Evolutionary conservation across 495 filamentous ascomycete genomes (phyloP).

Genomic region (Talaromyces trachyspermus): DNA sequence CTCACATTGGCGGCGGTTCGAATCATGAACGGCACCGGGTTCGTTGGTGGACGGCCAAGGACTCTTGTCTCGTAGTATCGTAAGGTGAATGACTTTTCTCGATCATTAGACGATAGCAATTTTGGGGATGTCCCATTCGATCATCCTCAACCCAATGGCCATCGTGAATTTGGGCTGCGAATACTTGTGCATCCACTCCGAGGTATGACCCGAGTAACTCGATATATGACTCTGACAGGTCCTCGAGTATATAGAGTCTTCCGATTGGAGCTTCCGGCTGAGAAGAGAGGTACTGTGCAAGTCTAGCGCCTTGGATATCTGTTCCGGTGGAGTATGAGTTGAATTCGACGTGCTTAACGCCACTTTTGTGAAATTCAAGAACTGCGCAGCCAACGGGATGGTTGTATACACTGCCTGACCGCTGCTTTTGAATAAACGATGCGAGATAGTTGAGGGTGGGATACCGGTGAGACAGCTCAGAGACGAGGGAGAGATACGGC

Average conservation of each 20-base stretch:
- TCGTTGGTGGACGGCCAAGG: background rate
- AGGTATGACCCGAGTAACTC: conserved; percentile 1
- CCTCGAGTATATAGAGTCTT: background rate
- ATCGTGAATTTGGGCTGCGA: background rate
- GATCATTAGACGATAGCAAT: background rate
- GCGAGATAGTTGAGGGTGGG: background rate
- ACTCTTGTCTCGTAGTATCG: conserved; percentile 2
- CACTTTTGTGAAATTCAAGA: background rate
- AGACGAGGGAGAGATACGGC: background rate
- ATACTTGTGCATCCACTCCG: background rate
- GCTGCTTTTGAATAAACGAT: background rate
- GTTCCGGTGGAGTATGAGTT: background rate
- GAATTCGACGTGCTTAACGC: background rate
- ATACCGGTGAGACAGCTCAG: background rate
- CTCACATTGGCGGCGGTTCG: background rate
- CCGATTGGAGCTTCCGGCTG: background rate
- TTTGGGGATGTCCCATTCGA: background rate
- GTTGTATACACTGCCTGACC: too few relatives aligned
- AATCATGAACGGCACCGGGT: background rate
- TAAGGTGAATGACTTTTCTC: background rate
- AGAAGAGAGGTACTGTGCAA: background rate
- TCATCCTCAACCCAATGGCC: background rate
- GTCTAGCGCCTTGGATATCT: background rate
- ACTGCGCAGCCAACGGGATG: background rate
- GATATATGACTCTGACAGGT: background rate